A percentile compares a stretch with the other conserved stretches of the same genome.
Evolutionary conservation across 768 basidiomycete genomes (phyloP).

Genomic region (Lactarius akahatsu): DNA sequence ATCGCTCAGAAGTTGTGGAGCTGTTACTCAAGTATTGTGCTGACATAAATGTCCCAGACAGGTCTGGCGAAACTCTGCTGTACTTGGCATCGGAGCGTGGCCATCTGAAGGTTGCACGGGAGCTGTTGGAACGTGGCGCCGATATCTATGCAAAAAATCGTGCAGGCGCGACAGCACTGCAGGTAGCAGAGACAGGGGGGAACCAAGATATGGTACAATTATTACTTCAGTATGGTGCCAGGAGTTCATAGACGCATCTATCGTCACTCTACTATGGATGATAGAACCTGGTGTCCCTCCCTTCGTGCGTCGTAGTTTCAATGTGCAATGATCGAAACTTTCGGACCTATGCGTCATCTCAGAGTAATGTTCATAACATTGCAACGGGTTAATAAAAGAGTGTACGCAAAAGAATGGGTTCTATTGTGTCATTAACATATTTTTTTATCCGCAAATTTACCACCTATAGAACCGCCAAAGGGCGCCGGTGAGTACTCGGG

Average conservation of each 20-base stretch:
- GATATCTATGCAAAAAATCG: not conserved
- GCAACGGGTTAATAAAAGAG: not conserved
- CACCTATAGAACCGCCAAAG: constrained; percentile 44
- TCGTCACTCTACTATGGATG: not conserved
- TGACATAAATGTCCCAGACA: not conserved
- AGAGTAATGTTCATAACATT: not conserved
- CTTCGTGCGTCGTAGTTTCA: not conserved
- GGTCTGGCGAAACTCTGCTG: not conserved
- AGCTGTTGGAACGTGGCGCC: not conserved
- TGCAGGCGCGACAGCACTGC: not conserved
- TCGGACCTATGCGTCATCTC: constrained; percentile 30
- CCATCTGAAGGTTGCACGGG: not conserved
- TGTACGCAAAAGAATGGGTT: not conserved
- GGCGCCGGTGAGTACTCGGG: no score
- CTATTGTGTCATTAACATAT: constrained; percentile 56
- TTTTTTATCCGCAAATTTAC: constrained; percentile 49
- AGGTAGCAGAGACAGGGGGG: not conserved
- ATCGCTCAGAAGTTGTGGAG: not conserved
- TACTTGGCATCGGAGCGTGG: not conserved
- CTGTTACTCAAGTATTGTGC: not conserved
- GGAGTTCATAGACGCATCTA: not conserved
- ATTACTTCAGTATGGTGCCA: not conserved
- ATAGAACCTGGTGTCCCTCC: not conserved
- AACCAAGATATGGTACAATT: not conserved
- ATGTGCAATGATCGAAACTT: not conserved